Evolutionary conservation across 1,139 yeast species (phyloP), one percentile per base, ranked within the genome.

Genomic region (Lodderomyces margitis): DNA sequence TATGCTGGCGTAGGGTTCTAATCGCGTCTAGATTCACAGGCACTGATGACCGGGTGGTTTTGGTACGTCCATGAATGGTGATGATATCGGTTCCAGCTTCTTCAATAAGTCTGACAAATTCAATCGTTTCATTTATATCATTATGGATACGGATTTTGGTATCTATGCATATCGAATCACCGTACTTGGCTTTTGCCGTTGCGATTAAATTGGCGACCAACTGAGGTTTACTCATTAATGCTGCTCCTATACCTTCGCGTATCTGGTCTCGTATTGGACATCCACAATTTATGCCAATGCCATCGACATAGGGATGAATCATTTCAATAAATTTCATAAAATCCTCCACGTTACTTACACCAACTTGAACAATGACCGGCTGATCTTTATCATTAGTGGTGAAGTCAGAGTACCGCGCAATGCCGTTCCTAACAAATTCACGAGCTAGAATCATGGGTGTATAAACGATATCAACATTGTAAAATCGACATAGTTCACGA

Each of bases 391-490:
- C 63, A 59, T 87, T 87, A 0, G 97, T 89, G 6, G 94, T 75
- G 61, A 92, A 89, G 58, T 92, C 98, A 7, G 91, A 76, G 30
- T 78, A 61, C 44, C 98, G 70, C 2, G 98, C 98, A 36, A 77
- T 73, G 21, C 75, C 78, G 61, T 89, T 87, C 38, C 98, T 70
- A 2, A 88, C 96, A 74, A 89, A 92, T 62, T 92, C 98, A 40
- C 98, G 69, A 2, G 98, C 98, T 37, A 92, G 68, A 34, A 92
- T 89, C 98, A 92, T 92, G 4, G 98, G 98, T 0, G 96, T 81
- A 57, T 92, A 92, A 3, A 88, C 95, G 9, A 92, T 81, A 57
- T 91, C 96, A 36, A 82, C 80, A 43, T 76, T 70, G 58, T 81
- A 89, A 39, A 83, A 81, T 34, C 96, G 74, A 11, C 91, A 78